Evolutionary conservation across 257 asterid species (phyloP).

Genomic region (Oldenlandia corymbosa): DNA sequence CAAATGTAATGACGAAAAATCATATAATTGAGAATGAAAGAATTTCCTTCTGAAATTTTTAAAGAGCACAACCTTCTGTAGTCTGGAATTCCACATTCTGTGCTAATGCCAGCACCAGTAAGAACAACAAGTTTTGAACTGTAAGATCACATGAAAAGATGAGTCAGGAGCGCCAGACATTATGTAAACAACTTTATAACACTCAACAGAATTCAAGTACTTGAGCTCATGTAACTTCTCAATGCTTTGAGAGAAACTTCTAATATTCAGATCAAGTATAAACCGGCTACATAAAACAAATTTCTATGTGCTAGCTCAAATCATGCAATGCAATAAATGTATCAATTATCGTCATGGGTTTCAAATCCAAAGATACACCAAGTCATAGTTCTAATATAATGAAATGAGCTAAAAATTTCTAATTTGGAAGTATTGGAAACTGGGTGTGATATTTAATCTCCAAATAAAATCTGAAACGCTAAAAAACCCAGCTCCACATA

Average conservation of each 20-base stretch:
- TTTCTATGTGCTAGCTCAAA: not conserved
- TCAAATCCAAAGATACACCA: not conserved
- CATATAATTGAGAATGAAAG: not conserved
- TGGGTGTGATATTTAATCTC: not conserved
- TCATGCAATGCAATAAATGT: not conserved
- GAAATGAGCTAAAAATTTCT: not conserved
- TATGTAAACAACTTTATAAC: not conserved
- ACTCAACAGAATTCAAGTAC: not conserved
- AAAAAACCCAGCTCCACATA: not conserved
- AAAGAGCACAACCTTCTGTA: conserved; percentile 62
- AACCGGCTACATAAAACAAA: not conserved
- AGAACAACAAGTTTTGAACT: conserved; percentile 77
- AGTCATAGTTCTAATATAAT: too few species aligned
- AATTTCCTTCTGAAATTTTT: not conserved
- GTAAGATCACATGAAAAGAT: conserved; percentile 22
- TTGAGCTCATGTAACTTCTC: not conserved
- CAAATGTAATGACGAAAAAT: too few species aligned
- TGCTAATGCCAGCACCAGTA: conserved; percentile 97
- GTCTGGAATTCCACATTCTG: conserved; percentile 98
- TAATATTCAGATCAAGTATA: not conserved
- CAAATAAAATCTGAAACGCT: not conserved
- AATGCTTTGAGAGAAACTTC: not conserved
- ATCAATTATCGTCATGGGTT: not conserved
- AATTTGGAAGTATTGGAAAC: not conserved
- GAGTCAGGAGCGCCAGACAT: conserved; percentile 7